Percentiles rank a stretch among this genome's conserved stretches.
These are phyloP conservation scores for Gyromitra esculenta DNA, from an alignment of 2,329 filamentous ascomycete genomes.

Conservation along the genomic window DNA sequence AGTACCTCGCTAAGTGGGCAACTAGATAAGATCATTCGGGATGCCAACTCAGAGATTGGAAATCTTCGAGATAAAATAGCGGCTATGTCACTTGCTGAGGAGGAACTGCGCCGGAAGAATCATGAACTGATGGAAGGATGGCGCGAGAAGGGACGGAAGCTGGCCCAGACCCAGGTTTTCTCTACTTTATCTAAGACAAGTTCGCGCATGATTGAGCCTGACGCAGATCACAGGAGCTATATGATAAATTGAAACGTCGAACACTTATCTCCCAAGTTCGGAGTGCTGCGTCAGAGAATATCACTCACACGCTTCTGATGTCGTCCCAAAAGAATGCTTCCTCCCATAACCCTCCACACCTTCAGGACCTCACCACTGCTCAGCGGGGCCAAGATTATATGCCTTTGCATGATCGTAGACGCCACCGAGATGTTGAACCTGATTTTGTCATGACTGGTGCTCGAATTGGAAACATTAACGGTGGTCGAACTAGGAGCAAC, in stretches of 20 bases:
- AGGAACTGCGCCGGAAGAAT: conserved; percentile 74
- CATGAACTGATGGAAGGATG: conserved; percentile 74
- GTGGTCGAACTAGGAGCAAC: conserved; percentile 5
- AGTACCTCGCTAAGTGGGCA: conserved; percentile 72
- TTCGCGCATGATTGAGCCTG: not conserved
- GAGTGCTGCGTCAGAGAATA: conserved; percentile 66
- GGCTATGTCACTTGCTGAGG: conserved; percentile 71
- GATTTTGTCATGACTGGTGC: conserved; percentile 50
- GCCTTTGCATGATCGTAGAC: conserved; percentile 6
- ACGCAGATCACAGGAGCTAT: conserved; percentile 63
- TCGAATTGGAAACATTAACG: conserved; percentile 45
- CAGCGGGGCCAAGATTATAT: conserved; percentile 1
- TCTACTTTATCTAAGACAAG: not conserved
- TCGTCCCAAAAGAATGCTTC: conserved; percentile 20
- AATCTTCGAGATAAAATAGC: conserved; percentile 69
- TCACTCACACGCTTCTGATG: conserved; percentile 58
- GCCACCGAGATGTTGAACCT: conserved; percentile 24
- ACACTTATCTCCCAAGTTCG: conserved; percentile 68
- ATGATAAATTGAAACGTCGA: conserved; percentile 69
- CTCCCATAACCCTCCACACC: conserved; percentile 11
- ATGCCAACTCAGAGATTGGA: conserved; percentile 78
- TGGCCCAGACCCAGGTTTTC: conserved; percentile 71
- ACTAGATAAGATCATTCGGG: conserved; percentile 76
- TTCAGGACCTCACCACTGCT: conserved; percentile 8
- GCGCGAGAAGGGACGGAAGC: conserved; percentile 75